Evolutionary conservation across 345 rosid genomes (phyloP).

Genomic region (Gynandropsis gynandra): DNA sequence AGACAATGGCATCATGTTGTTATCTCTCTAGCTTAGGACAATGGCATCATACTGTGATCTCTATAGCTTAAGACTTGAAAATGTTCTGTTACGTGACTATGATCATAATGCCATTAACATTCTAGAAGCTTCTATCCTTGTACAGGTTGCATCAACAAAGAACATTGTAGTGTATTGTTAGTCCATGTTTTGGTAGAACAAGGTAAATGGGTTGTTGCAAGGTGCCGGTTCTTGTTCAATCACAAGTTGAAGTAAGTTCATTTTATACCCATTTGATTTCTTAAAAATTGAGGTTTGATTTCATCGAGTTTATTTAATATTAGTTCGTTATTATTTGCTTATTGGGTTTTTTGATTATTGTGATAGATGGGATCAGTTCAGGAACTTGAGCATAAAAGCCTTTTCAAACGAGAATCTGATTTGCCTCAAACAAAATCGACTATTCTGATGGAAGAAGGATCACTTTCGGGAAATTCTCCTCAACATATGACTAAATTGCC

Average conservation of each 20-base stretch:
- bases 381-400: constrained; percentile 22
- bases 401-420: constrained; percentile 25
- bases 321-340: background rate
- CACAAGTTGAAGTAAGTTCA: constrained; percentile 27
- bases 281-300: background rate
- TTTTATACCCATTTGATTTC: background rate
- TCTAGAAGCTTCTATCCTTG: constrained; percentile 5
- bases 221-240: constrained; percentile 27
- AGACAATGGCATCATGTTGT: too few species aligned
- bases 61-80: too few species aligned
- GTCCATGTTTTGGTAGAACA: constrained; percentile 10
- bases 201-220: constrained; percentile 29
- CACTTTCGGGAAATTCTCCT: constrained; percentile 18
- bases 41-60: too few species aligned
- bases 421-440: constrained; percentile 15
- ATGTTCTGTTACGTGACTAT: too few species aligned
- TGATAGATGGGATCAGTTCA: constrained; percentile 24
- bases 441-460: constrained; percentile 24
- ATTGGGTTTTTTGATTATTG: background rate
- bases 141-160: constrained; percentile 10
- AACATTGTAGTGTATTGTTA: constrained; percentile 1
- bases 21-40: too few species aligned
- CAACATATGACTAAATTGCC: constrained; percentile 6
- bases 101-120: background rate
- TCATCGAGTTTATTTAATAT: background rate